A percentile compares a stretch with the other conserved stretches of the same genome.
These are phyloP conservation scores for Phytophthora hibernalis DNA, from an alignment of 352 stramenopile species.

Conservation along the genomic window DNA sequence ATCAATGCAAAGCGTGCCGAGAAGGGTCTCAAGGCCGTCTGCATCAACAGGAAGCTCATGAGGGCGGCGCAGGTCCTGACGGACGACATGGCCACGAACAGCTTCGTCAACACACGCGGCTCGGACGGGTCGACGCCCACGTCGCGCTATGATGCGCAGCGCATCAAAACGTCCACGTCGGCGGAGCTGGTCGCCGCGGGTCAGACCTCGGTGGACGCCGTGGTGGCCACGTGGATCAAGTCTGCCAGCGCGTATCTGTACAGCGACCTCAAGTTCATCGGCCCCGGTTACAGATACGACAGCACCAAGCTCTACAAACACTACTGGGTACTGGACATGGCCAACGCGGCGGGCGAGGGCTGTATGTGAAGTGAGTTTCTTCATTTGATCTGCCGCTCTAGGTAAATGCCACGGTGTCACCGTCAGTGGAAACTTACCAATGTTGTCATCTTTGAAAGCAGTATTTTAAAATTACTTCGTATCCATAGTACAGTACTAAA, in stretches of 20 bases:
- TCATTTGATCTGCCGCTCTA: too few species aligned
- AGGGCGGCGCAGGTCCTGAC: slow-evolving; percentile 31
- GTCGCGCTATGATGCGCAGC: slow-evolving; percentile 30
- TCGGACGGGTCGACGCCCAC: slow-evolving; percentile 38
- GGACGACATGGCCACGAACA: slow-evolving; percentile 34
- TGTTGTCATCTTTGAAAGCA: too few species aligned
- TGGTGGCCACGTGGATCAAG: slow-evolving; percentile 53
- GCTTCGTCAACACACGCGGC: slow-evolving; percentile 29
- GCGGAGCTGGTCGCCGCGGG: slow-evolving; percentile 51
- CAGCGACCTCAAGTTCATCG: slow-evolving; percentile 35
- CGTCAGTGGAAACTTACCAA: background rate
- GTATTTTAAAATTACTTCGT: too few species aligned
- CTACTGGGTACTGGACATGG: slow-evolving; percentile 46
- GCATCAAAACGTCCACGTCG: slow-evolving; percentile 19
- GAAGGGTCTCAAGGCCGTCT: slow-evolving; percentile 41
- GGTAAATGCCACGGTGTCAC: background rate
- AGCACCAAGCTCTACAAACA: slow-evolving; percentile 31
- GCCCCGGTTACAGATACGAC: slow-evolving; percentile 36
- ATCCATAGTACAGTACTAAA: too few species aligned
- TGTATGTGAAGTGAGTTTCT: slow-evolving; percentile 11
- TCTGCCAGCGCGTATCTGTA: slow-evolving; percentile 42
- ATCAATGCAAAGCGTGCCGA: slow-evolving; percentile 44
- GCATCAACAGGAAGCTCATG: slow-evolving; percentile 46
- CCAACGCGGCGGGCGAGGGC: slow-evolving; percentile 22
- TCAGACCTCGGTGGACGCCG: slow-evolving; percentile 33